These are phyloP conservation scores for Backusella psychrophila DNA, from an alignment of 192 early-diverging fungal genomes.

Conservation along the genomic window DNA sequence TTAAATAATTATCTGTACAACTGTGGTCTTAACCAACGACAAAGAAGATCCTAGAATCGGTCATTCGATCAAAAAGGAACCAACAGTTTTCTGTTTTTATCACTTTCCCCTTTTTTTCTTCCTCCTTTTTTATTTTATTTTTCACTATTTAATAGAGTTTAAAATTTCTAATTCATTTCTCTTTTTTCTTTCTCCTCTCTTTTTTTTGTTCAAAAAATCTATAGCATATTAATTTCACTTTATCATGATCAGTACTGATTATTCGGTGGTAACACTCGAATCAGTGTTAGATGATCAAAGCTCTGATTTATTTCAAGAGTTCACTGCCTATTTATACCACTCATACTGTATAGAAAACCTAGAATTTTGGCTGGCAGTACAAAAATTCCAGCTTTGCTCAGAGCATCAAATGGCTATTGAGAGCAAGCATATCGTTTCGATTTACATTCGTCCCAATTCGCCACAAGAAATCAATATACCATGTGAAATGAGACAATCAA, in stretches of 20 bases:
- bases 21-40: neutral
- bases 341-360: conserved; percentile 41
- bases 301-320: conserved; percentile 8
- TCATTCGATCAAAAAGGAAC: conserved; percentile 2
- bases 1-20: neutral
- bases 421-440: conserved; percentile 12
- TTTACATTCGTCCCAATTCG: conserved; percentile 25
- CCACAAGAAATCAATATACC: conserved; percentile 36
- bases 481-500: conserved; percentile 30
- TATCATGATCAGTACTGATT: neutral
- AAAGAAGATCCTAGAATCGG: neutral
- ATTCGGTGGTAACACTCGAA: conserved; percentile 5
- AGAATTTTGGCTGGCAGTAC: conserved; percentile 35
- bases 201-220: neutral
- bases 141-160: neutral
- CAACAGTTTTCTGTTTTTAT: conserved; percentile 1
- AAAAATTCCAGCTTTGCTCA: conserved; percentile 20
- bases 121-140: neutral
- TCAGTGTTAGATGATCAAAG: conserved; percentile 9
- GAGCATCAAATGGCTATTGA: neutral
- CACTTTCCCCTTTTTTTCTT: neutral
- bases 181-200: neutral
- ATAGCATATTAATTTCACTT: neutral
- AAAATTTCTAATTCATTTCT: conserved; percentile 1
- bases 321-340: conserved; percentile 23